Evolutionary conservation across 768 basidiomycete genomes (phyloP).

Genomic region (Kwoniella europaea): DNA sequence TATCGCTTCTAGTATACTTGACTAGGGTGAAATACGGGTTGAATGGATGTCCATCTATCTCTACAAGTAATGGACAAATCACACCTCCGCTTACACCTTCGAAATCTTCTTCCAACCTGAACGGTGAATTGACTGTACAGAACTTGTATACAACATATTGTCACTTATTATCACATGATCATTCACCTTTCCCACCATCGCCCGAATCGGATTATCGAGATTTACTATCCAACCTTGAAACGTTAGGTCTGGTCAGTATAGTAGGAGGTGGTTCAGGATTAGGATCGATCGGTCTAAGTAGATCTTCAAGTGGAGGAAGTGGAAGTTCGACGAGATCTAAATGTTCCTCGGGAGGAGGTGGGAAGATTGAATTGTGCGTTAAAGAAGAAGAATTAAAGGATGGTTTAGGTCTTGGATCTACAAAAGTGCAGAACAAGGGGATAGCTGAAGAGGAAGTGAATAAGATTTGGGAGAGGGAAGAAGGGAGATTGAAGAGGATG

Average conservation of each 20-base stretch:
- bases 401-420: slow-evolving; percentile 40
- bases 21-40: slow-evolving; percentile 36
- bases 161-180: slow-evolving; percentile 48
- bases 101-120: slow-evolving; percentile 20
- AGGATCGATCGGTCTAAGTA: slow-evolving; percentile 13
- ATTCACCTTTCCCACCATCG: slow-evolving; percentile 53
- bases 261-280: slow-evolving; percentile 5
- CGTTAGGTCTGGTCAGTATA: slow-evolving; percentile 51
- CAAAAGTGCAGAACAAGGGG: slow-evolving; percentile 25
- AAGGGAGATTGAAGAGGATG: slow-evolving; percentile 29
- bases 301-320: slow-evolving; percentile 29
- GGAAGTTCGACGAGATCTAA: slow-evolving; percentile 5
- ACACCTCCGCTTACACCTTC: slow-evolving; percentile 33
- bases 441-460: slow-evolving; percentile 54
- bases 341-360: slow-evolving; percentile 12
- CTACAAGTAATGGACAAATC: slow-evolving; percentile 1
- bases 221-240: slow-evolving; percentile 56
- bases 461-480: slow-evolving; percentile 51
- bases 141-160: slow-evolving; percentile 57
- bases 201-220: slow-evolving; percentile 57
- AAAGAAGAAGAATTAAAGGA: slow-evolving; percentile 52
- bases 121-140: slow-evolving; percentile 13
- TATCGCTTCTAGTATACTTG: slow-evolving; percentile 51
- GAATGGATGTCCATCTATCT: slow-evolving; percentile 35
- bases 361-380: slow-evolving; percentile 45